These are phyloP conservation scores for Populus deltoides DNA, from an alignment of 345 rosid species.

Conservation along the genomic window DNA sequence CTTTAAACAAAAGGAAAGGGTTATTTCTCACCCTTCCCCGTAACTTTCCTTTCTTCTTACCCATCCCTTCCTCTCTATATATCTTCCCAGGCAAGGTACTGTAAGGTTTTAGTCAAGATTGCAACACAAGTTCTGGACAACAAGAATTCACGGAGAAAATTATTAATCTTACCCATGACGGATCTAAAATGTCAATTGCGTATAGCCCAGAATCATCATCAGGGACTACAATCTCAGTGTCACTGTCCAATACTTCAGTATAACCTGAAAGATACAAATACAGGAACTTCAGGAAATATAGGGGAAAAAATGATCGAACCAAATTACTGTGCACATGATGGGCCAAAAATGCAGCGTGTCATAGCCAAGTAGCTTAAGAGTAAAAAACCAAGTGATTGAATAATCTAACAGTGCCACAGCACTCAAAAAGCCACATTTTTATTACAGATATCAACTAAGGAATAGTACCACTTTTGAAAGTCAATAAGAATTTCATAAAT, in stretches of 20 bases:
- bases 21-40: neutral
- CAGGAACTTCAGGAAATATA: neutral
- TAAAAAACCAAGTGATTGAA: neutral
- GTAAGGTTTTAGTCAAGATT: neutral
- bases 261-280: conserved; percentile 50
- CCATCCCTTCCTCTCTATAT: no score
- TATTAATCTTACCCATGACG: conserved; percentile 55
- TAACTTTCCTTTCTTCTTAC: neutral
- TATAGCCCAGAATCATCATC: conserved; percentile 84
- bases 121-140: neutral
- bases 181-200: conserved; percentile 80
- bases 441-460: no score
- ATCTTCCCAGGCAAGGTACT: no score
- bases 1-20: neutral
- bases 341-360: neutral
- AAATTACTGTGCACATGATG: neutral
- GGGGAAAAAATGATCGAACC: neutral
- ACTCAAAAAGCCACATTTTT: neutral
- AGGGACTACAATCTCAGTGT: conserved; percentile 67
- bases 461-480: neutral
- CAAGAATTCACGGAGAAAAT: neutral
- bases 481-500: neutral
- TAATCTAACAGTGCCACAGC: neutral
- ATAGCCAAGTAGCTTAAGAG: neutral
- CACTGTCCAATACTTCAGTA: conserved; percentile 60